Base-by-base conservation (phyloP, 1,139 yeast species). In the Hansenula sp. region DNA sequence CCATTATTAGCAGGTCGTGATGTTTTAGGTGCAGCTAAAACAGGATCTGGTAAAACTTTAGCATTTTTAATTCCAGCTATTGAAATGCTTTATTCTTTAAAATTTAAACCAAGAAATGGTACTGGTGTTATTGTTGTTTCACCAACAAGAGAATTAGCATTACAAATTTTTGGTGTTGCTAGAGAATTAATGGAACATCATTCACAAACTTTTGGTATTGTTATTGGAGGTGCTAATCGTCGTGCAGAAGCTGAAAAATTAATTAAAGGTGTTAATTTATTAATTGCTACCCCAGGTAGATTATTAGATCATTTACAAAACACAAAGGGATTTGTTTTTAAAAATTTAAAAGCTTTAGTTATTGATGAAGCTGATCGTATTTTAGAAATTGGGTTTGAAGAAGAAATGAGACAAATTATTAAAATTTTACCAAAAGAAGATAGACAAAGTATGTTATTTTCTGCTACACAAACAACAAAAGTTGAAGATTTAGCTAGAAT, bases 321-420 rank as follows among this genome's bases (percentile, higher is more conserved):
- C 64, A 90, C 98, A 6, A 79, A 76, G 52, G 98, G 97, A 2
- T 92, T 92, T 61, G 86, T 90, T 6, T 92, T 87, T 73, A 87
- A 89, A 71, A 92, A 92, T 66, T 74, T 94, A 65, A 90, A 90
- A 66, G 95, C 97, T 3, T 73, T 92, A 50, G 79, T 92, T 41
- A 90, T 92, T 55, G 99, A 92, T 64, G 99, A 92, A 66, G 97
- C 97, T 33, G 99, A 92, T 64, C 79, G 98, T 65, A 92, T 92
- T 53, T 72, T 92, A 60, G 97, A 92, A 66, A 89, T 89, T 59
- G 98, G 98, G 48, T 92, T 92, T 66, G 97, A 92, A 69, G 97
- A 92, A 53, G 97, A 92, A 71, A 92, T 92, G 97, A 85, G 77
- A 64, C 97, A 94, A 66, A 92, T 92, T 58, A 88, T 92, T 59